These are phyloP conservation scores for Mycena alexandri DNA, from an alignment of 768 basidiomycete genomes.

Conservation along the genomic window DNA sequence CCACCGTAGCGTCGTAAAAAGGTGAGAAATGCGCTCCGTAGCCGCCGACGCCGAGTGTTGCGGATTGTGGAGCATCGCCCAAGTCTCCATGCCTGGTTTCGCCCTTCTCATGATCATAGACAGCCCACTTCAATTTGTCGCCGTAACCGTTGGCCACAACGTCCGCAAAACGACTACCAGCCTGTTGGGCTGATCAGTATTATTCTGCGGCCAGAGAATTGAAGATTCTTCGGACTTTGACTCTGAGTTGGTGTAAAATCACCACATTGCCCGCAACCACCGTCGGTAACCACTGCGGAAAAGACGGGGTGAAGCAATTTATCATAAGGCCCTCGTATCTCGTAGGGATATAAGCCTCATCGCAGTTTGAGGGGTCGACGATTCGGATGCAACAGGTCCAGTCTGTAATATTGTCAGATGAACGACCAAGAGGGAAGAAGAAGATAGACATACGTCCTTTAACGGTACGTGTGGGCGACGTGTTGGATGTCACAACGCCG, in stretches of 20 bases:
- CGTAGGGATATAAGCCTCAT: constrained; percentile 40
- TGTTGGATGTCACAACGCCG: constrained; percentile 11
- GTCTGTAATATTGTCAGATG: constrained; percentile 51
- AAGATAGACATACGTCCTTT: constrained; percentile 42
- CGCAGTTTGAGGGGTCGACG: constrained; percentile 65
- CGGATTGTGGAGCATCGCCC: constrained; percentile 53
- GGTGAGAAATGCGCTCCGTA: constrained; percentile 58
- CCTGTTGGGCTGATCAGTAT: background rate
- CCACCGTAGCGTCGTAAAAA: constrained; percentile 55
- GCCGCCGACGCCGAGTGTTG: constrained; percentile 47
- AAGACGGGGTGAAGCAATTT: constrained; percentile 65
- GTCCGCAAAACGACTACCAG: constrained; percentile 44
- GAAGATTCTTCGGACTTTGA: constrained; percentile 57
- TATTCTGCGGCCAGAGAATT: background rate
- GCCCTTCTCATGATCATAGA: constrained; percentile 58
- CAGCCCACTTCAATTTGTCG: constrained; percentile 66
- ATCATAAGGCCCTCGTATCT: constrained; percentile 47
- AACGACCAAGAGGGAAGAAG: background rate
- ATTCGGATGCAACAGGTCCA: constrained; percentile 59
- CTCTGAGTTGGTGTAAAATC: constrained; percentile 65
- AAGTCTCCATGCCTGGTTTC: constrained; percentile 53
- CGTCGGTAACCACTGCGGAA: constrained; percentile 64
- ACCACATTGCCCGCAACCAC: constrained; percentile 63
- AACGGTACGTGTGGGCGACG: background rate
- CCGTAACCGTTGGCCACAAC: constrained; percentile 53